A percentile compares a stretch with the other conserved stretches of the same genome.
Conservation (phyloP, 2,329 filamentous ascomycete species). For the Talaromyces rugulosus region DNA sequence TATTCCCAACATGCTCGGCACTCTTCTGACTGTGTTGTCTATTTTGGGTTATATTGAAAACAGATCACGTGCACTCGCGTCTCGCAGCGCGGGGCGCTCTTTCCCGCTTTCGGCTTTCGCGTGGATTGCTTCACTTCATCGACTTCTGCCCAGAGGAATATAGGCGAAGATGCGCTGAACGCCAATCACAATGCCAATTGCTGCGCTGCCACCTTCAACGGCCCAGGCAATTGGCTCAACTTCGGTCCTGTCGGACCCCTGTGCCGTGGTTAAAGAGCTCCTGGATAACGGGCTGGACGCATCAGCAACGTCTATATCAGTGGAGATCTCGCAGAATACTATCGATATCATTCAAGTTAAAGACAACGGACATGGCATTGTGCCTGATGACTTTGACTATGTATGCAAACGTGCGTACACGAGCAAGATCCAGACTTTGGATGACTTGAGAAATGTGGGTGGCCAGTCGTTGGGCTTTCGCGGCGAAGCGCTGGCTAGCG, state of each 20-base stretch:
- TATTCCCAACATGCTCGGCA: background rate
- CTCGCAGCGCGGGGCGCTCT: conserved; percentile 4
- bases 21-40: background rate
- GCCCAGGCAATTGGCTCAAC: conserved; percentile 53
- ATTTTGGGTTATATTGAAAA: background rate
- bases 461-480: conserved; percentile 59
- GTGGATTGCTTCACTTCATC: background rate
- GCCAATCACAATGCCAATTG: conserved; percentile 40
- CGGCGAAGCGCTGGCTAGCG: conserved; percentile 61
- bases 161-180: background rate
- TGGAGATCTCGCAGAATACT: conserved; percentile 57
- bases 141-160: background rate
- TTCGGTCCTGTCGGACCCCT: conserved; percentile 54
- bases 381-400: conserved; percentile 50
- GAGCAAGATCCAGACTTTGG: conserved; percentile 58
- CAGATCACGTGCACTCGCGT: conserved; percentile 9
- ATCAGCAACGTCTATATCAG: conserved; percentile 51
- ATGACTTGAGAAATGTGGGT: conserved; percentile 54
- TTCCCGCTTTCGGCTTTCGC: conserved; percentile 8
- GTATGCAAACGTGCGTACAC: conserved; percentile 58
- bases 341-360: conserved; percentile 60
- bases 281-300: conserved; percentile 66
- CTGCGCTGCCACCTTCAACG: conserved; percentile 37
- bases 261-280: conserved; percentile 60
- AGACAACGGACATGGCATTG: conserved; percentile 61